These are phyloP conservation scores for Nakazawaea holstii DNA, from an alignment of 805 yeast species.

Conservation along the genomic window DNA sequence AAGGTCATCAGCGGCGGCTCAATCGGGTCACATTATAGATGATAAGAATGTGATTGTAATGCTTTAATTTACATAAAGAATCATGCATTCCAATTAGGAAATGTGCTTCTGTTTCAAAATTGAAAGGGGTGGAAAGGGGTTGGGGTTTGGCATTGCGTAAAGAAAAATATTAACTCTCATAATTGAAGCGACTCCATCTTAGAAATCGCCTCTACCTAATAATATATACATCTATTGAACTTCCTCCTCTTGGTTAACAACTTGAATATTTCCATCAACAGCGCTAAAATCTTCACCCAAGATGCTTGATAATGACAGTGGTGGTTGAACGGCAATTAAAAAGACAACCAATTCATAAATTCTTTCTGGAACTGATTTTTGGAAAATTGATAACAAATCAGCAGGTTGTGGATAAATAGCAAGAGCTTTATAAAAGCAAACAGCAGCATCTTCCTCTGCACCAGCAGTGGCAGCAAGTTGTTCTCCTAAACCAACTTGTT, in stretches of 20 bases:
- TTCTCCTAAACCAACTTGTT: constrained; percentile 83
- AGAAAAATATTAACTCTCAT: too few relatives aligned
- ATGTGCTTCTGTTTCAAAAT: too few relatives aligned
- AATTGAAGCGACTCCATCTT: background rate
- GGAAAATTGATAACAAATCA: constrained; percentile 83
- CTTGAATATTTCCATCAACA: constrained; percentile 7
- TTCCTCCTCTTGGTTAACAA: constrained; percentile 6
- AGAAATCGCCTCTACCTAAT: background rate
- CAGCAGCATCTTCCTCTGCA: constrained; percentile 76
- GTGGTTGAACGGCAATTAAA: constrained; percentile 90
- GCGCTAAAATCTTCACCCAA: constrained; percentile 36
- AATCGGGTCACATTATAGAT: too few relatives aligned
- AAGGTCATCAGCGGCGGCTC: too few relatives aligned
- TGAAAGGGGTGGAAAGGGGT: too few relatives aligned
- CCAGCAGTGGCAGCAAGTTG: constrained; percentile 63
- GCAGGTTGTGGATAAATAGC: constrained; percentile 93
- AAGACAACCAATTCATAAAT: constrained; percentile 79
- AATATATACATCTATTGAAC: constrained; percentile 3
- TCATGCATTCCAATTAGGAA: too few relatives aligned
- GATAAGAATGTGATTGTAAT: too few relatives aligned
- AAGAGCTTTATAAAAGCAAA: constrained; percentile 88
- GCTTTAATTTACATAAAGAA: too few relatives aligned
- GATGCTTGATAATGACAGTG: constrained; percentile 67
- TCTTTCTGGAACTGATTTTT: constrained; percentile 77
- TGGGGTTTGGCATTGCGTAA: too few relatives aligned